Percentiles rank a stretch among this genome's conserved stretches.
phyloP scores from a whole-genome alignment of 495 filamentous ascomycete species.

The Sabuloglossum arenarium region DNA sequence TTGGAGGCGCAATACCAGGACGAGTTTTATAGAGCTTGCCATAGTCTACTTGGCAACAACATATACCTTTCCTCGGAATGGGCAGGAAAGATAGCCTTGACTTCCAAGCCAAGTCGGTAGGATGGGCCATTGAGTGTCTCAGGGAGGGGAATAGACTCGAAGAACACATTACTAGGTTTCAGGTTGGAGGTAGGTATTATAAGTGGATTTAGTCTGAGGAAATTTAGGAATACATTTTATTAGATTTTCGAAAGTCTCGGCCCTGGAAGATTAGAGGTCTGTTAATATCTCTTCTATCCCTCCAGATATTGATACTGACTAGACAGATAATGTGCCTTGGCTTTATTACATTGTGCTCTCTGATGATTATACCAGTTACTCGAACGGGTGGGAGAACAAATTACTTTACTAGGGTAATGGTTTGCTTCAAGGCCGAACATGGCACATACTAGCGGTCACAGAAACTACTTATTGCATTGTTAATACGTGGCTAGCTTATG shows the following conservation, averaged over 20 bases:
- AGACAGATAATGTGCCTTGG: not conserved
- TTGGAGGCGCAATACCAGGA: constrained; percentile 13
- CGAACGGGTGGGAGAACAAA: not conserved
- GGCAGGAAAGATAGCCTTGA: constrained; percentile 11
- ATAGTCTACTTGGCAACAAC: constrained; percentile 7
- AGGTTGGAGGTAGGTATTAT: not conserved
- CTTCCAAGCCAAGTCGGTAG: constrained; percentile 10
- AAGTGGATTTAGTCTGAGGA: not conserved
- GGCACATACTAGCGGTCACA: too few relatives aligned
- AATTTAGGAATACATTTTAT: not conserved
- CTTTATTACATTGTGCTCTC: not conserved
- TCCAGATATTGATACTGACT: not conserved
- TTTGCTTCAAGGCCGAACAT: too few relatives aligned
- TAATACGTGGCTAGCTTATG: too few relatives aligned
- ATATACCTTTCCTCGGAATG: constrained; percentile 11
- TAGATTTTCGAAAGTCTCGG: not conserved
- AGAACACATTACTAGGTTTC: constrained; percentile 4
- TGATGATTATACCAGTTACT: not conserved
- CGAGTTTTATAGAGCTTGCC: constrained; percentile 11
- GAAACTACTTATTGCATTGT: too few relatives aligned
- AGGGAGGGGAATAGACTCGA: constrained; percentile 9
- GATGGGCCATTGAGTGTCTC: constrained; percentile 11
- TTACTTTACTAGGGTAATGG: not conserved
- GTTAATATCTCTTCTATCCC: not conserved
- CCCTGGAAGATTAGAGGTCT: not conserved